Evolutionary conservation across 208 protist genomes (phyloP).

Genomic region (Wallacemonas collosoma): DNA sequence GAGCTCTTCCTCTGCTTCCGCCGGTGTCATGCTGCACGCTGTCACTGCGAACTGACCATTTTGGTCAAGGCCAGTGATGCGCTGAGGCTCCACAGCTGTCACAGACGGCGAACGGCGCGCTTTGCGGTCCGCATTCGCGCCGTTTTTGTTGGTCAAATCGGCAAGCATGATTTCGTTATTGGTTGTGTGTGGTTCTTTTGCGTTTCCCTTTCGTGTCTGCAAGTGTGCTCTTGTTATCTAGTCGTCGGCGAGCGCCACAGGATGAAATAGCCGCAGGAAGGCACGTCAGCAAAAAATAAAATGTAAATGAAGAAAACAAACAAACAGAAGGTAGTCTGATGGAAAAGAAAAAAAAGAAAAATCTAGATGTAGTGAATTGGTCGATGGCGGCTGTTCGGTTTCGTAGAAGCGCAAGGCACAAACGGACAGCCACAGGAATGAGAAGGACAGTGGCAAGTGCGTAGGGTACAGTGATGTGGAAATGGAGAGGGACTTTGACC

Average conservation of each 20-base stretch:
- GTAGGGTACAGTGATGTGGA: too few species aligned
- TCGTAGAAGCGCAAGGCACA: too few species aligned
- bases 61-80: neutral
- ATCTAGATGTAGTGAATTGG: neutral
- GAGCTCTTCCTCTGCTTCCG: constrained; percentile 1
- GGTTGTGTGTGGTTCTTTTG: too few species aligned
- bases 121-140: neutral
- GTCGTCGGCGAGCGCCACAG: too few species aligned
- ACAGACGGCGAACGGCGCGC: too few species aligned
- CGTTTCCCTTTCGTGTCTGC: neutral
- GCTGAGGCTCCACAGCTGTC: too few species aligned
- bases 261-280: too few species aligned
- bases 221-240: too few species aligned
- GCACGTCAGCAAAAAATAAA: constrained; percentile 4
- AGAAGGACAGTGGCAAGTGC: constrained; percentile 6
- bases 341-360: constrained; percentile 7
- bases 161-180: neutral
- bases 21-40: neutral
- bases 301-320: constrained; percentile 14
- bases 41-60: neutral
- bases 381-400: too few species aligned
- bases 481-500: too few species aligned
- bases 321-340: neutral
- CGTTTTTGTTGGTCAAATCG: neutral
- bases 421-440: neutral